phyloP scores from a whole-genome alignment of 495 filamentous ascomycete genomes.

The Echria macrotheca region DNA sequence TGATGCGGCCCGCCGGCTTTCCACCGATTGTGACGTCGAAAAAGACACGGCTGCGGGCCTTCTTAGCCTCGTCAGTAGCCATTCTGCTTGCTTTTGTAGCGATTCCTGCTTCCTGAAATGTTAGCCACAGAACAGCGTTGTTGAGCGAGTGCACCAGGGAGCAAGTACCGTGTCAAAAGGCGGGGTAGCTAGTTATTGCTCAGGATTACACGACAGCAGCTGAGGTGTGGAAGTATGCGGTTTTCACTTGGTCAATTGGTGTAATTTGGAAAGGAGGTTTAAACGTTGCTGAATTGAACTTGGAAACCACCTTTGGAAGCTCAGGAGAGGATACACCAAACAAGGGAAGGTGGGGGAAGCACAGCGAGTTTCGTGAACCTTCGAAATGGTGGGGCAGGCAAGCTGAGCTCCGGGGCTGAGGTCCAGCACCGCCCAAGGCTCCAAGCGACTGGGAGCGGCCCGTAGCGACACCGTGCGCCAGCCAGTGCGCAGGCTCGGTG shows the following conservation, averaged over 20 bases:
- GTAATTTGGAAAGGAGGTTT: not conserved
- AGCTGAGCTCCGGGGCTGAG: not conserved
- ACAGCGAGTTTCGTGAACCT: constrained; percentile 32
- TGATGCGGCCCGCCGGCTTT: constrained; percentile 65
- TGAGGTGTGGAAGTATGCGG: no score
- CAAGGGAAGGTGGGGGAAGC: no score
- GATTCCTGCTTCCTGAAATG: no score
- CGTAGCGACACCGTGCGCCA: not conserved
- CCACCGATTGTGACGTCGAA: constrained; percentile 82
- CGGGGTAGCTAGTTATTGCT: no score
- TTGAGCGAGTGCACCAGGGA: no score
- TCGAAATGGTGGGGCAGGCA: constrained; percentile 29
- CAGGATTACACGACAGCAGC: no score
- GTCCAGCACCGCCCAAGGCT: no score
- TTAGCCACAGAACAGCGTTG: no score
- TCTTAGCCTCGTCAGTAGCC: constrained; percentile 34
- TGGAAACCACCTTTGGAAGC: no score
- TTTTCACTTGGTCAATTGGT: not conserved
- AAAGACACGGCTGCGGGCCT: constrained; percentile 66
- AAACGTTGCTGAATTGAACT: not conserved
- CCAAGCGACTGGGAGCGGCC: not conserved
- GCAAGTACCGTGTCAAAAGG: no score
- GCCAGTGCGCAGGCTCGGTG: not conserved
- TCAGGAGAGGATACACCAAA: no score
- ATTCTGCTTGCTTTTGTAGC: constrained; percentile 19